phyloP scores from a whole-genome alignment of 352 stramenopile species.

The Phytophthora quininea region DNA sequence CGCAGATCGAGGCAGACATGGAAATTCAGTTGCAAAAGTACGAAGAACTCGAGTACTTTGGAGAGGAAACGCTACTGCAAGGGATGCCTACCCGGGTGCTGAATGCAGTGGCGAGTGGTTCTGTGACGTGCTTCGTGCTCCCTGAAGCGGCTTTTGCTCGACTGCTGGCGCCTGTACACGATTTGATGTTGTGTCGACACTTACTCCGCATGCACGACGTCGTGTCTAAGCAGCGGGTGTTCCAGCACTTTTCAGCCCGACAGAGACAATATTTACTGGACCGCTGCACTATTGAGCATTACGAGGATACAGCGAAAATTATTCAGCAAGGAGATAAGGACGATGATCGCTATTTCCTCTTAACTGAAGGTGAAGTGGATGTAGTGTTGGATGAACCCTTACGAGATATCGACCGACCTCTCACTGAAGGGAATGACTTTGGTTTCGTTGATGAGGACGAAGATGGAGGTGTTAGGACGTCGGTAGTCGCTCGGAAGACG shows the following conservation, averaged over 20 bases:
- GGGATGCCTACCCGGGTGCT: slow-evolving; percentile 28
- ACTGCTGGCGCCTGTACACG: slow-evolving; percentile 56
- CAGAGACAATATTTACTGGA: slow-evolving; percentile 50
- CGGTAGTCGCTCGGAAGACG: slow-evolving; percentile 57
- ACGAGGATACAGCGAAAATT: slow-evolving; percentile 49
- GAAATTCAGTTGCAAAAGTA: slow-evolving; percentile 63
- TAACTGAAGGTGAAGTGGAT: slow-evolving; percentile 65
- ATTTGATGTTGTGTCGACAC: slow-evolving; percentile 64
- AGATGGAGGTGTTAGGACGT: slow-evolving; percentile 22
- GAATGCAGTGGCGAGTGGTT: slow-evolving; percentile 63
- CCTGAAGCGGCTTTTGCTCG: slow-evolving; percentile 39
- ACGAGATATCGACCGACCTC: slow-evolving; percentile 3
- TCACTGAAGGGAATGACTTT: neutral
- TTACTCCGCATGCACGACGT: slow-evolving; percentile 58
- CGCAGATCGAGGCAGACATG: slow-evolving; percentile 50
- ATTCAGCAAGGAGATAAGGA: slow-evolving; percentile 63
- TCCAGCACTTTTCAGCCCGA: slow-evolving; percentile 50
- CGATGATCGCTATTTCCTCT: slow-evolving; percentile 72
- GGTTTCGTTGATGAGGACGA: neutral
- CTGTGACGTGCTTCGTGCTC: slow-evolving; percentile 52
- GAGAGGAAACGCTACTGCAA: slow-evolving; percentile 59
- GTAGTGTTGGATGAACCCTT: slow-evolving; percentile 52
- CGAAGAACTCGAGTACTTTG: slow-evolving; percentile 72
- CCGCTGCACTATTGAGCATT: slow-evolving; percentile 50
- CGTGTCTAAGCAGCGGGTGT: slow-evolving; percentile 68